phyloP scores from a whole-genome alignment of 2,329 filamentous ascomycete species.

The Zymoseptoria brevis region DNA sequence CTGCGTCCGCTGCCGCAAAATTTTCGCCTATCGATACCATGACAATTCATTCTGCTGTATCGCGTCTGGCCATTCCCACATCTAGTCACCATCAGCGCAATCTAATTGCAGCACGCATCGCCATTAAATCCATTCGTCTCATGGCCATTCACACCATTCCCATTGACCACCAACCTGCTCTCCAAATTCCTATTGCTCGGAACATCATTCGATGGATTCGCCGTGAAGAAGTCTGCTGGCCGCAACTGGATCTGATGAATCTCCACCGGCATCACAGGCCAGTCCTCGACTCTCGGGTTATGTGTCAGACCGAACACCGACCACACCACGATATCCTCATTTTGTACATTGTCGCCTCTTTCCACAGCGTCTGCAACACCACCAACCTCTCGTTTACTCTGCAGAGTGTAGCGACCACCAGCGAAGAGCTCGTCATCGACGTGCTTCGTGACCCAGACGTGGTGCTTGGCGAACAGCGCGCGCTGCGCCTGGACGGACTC shows the following conservation, averaged over 20 bases:
- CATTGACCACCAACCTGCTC: conserved; percentile 9
- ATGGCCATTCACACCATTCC: conserved; percentile 4
- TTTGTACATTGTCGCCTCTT: conserved; percentile 35
- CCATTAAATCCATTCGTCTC: neutral
- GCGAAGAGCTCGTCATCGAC: conserved; percentile 46
- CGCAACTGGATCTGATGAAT: conserved; percentile 42
- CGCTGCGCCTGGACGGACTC: conserved; percentile 39
- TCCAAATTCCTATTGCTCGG: conserved; percentile 25
- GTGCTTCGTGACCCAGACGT: conserved; percentile 49
- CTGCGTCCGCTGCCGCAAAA: too few species aligned
- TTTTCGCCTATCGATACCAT: too few species aligned
- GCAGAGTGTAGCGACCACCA: conserved; percentile 42
- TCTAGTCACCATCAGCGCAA: too few species aligned
- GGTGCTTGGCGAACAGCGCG: conserved; percentile 43
- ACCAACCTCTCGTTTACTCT: conserved; percentile 38
- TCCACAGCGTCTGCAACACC: conserved; percentile 39
- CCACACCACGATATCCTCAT: conserved; percentile 45
- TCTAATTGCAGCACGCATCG: conserved; percentile 5
- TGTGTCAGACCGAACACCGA: conserved; percentile 45
- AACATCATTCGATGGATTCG: conserved; percentile 48
- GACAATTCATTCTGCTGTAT: too few species aligned
- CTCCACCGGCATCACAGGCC: conserved; percentile 44
- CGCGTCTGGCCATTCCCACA: too few species aligned
- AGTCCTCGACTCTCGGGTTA: conserved; percentile 46
- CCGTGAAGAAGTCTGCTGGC: conserved; percentile 47